Evolutionary conservation across 1,284 basidiomycete species (phyloP), one percentile per base, ranked within the genome.

Genomic region (Exobasidium rhododendri): DNA sequence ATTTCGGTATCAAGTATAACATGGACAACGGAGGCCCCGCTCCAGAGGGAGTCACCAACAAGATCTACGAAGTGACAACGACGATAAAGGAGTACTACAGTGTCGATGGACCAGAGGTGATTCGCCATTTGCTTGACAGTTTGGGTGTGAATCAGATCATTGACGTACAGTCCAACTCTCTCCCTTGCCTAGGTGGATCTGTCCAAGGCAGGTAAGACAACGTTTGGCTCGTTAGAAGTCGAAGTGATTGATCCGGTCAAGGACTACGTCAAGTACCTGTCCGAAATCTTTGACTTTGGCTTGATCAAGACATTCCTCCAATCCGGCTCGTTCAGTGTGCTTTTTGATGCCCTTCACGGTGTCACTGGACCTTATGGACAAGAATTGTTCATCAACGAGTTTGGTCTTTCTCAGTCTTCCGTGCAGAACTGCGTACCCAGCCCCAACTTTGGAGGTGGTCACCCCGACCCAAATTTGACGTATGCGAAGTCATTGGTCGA

Each of bases 1-100:
- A 98, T 82, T 98, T 98, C 81, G 94, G 94, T 64, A 97, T 98
- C 86, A 98, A 98, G 83, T 97, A 96, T 85, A 98, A 98, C 83
- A 89, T 93, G 62, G 88, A 88, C 50, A 98, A 98, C 76, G 94
- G 94, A 68, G 96, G 94, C 0, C 94, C 94, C 28, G 94, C 94
- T 7, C 93, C 94, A 1, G 94, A 98, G 83, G 86, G 84, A 69
- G 89, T 98, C 62, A 98, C 94, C 22, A 85, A 98, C 83, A 88
- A 88, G 82, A 97, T 98, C 73, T 96, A 86, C 81, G 90, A 92
- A 79, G 88, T 88, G 81, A 93, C 92, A 62, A 94, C 91, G 84
- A 85, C 85, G 44, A 91, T 98, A 81, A 82, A 84, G 65, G 85
- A 83, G 62, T 98, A 97, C 86, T 92, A 91, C 82, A 81, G 89